Conservation (phyloP, 441 rosid species). For the Melastoma candidum region DNA sequence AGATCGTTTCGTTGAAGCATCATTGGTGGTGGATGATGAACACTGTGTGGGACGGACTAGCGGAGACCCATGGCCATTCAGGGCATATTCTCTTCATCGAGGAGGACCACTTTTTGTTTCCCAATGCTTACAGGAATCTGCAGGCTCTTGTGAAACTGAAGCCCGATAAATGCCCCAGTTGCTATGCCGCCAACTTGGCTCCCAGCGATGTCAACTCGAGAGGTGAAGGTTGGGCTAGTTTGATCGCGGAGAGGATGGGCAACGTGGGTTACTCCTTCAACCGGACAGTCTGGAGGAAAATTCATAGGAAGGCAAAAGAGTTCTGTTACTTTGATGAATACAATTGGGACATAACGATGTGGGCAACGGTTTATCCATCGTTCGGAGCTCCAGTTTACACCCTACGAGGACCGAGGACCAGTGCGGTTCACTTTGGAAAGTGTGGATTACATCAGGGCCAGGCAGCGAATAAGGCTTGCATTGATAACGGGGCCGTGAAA, state of each 20-base stretch:
- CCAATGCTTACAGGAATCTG: constrained; percentile 90
- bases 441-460: constrained; percentile 97
- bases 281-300: constrained; percentile 70
- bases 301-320: constrained; percentile 62
- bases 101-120: constrained; percentile 88
- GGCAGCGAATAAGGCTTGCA: constrained; percentile 50
- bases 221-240: constrained; percentile 59
- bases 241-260: constrained; percentile 93
- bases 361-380: constrained; percentile 91
- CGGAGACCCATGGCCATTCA: constrained; percentile 44
- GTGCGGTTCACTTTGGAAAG: constrained; percentile 94
- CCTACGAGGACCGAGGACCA: constrained; percentile 74
- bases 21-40: constrained; percentile 99
- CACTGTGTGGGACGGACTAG: constrained; percentile 83
- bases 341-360: constrained; percentile 98
- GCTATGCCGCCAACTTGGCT: constrained; percentile 89
- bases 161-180: constrained; percentile 63
- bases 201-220: constrained; percentile 84
- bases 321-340: constrained; percentile 92
- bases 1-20: constrained; percentile 87
- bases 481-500: constrained; percentile 62
- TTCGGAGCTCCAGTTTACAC: constrained; percentile 81
- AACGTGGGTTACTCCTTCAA: constrained; percentile 84
- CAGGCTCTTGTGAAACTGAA: constrained; percentile 54
- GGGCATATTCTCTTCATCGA: constrained; percentile 89